These are phyloP conservation scores for Flaveria trinervia DNA, from an alignment of 129 eudicot genomes.

Conservation along the genomic window DNA sequence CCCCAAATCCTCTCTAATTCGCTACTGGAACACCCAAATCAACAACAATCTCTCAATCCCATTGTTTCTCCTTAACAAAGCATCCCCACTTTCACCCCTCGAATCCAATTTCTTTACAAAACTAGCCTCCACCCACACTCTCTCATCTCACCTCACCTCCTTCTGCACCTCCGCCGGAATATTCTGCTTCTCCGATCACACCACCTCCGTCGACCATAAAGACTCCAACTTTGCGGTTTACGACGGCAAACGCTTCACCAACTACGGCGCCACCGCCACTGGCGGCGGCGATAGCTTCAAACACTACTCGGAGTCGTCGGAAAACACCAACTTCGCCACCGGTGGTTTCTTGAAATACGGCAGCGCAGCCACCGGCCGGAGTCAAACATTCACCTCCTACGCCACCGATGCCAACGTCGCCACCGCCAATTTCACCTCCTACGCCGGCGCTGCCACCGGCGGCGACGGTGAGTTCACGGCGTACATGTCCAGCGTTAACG, in stretches of 20 bases:
- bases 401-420: conserved; percentile 67
- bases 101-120: conserved; percentile 53
- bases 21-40: conserved; percentile 81
- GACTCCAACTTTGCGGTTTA: conserved; percentile 58
- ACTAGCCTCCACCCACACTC: conserved; percentile 54
- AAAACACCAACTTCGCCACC: conserved; percentile 58
- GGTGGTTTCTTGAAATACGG: conserved; percentile 63
- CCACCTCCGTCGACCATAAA: neutral
- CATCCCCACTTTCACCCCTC: conserved; percentile 65
- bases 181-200: conserved; percentile 49
- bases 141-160: conserved; percentile 58
- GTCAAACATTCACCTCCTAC: conserved; percentile 64
- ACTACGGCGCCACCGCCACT: conserved; percentile 45
- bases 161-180: conserved; percentile 70
- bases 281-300: conserved; percentile 64
- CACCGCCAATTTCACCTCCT: conserved; percentile 61
- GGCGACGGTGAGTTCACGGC: conserved; percentile 62
- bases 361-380: conserved; percentile 55
- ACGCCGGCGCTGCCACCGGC: conserved; percentile 56
- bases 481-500: conserved; percentile 61
- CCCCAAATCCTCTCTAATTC: conserved; percentile 57
- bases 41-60: conserved; percentile 56
- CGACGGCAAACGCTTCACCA: conserved; percentile 47
- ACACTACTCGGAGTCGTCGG: conserved; percentile 52
- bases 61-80: conserved; percentile 68